phyloP scores from a whole-genome alignment of 2,329 filamentous ascomycete species.

The Penicillium sp. region DNA sequence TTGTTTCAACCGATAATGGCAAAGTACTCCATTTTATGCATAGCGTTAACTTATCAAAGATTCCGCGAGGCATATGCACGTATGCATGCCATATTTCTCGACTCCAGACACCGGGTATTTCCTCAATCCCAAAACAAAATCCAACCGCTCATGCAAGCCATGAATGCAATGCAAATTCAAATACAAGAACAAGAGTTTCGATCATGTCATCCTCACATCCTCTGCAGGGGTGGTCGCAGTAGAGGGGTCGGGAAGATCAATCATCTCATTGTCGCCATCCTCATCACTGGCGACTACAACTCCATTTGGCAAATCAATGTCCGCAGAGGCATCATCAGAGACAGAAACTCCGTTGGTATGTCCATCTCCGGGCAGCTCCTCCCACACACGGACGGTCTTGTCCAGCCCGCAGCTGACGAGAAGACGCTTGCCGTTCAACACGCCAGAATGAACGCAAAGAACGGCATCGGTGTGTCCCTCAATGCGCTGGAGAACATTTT shows the following conservation, averaged over 20 bases:
- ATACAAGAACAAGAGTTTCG: not conserved
- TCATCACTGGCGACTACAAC: conserved; percentile 4
- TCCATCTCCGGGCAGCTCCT: conserved; percentile 36
- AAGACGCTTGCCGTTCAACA: conserved; percentile 46
- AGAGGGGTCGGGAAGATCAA: conserved; percentile 15
- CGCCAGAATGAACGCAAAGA: conserved; percentile 60
- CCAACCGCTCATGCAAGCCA: not conserved
- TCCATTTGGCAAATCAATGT: not conserved
- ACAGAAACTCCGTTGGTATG: not conserved
- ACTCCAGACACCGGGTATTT: conserved; percentile 11
- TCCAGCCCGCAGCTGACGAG: conserved; percentile 65
- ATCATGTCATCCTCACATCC: conserved; percentile 20
- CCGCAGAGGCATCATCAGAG: not conserved
- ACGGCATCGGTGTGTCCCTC: conserved; percentile 59
- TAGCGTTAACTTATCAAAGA: not conserved
- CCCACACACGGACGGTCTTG: conserved; percentile 62
- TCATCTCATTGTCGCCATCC: conserved; percentile 20
- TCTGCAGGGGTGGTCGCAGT: conserved; percentile 14
- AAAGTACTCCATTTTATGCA: not conserved
- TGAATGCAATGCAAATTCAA: not conserved
- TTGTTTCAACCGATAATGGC: not conserved
- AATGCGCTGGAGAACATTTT: conserved; percentile 72
- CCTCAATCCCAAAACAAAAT: not conserved
- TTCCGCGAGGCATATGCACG: not conserved
- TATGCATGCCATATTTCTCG: not conserved